A percentile compares a stretch with the other conserved stretches of the same genome.
phyloP scores from a whole-genome alignment of 2,329 filamentous ascomycete species.

The Graphiopsis chlorocephala region DNA sequence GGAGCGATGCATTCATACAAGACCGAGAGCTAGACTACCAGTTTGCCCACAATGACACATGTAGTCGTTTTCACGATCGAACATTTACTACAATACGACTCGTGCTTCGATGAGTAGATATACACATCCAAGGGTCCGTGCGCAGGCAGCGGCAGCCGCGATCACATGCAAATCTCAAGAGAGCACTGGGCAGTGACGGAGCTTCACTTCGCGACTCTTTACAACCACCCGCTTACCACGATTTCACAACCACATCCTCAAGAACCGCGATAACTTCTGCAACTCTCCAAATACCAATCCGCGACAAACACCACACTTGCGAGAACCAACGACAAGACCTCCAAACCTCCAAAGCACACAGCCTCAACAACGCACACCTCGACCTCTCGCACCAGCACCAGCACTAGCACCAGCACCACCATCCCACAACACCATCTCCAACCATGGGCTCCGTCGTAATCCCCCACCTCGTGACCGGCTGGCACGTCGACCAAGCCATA shows the following conservation, averaged over 20 bases:
- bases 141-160: neutral
- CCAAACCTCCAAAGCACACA: neutral
- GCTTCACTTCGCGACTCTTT: neutral
- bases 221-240: neutral
- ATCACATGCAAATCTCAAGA: neutral
- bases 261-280: neutral
- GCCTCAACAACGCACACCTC: neutral
- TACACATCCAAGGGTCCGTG: neutral
- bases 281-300: no score
- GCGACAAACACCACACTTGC: no score
- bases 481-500: conserved; percentile 98
- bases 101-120: neutral
- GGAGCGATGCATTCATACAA: no score
- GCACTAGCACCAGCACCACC: neutral
- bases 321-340: no score
- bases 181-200: neutral
- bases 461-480: conserved; percentile 85
- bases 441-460: conserved; percentile 82
- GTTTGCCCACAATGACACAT: neutral
- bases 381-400: neutral
- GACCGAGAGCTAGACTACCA: no score
- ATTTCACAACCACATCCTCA: neutral
- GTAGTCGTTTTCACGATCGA: neutral
- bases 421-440: neutral
- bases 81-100: neutral